Base-by-base conservation (phyloP, 805 yeast species). In the Barnettozyma sucrosica region DNA sequence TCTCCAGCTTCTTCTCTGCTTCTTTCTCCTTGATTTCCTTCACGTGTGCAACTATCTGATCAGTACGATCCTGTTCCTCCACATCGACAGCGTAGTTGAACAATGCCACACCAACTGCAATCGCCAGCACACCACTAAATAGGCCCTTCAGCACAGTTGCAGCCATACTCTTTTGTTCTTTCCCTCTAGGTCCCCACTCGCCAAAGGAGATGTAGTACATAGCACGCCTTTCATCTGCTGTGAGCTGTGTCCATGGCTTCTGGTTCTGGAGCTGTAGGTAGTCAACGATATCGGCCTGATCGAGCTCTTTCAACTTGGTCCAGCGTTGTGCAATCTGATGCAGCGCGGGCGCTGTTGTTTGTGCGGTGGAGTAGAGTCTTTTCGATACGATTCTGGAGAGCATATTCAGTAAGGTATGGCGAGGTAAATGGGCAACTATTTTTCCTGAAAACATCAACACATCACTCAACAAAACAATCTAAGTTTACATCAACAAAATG, bases 171-270 rank as follows among this genome's bases (percentile, higher is more conserved):
- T 38, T 45, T 24, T 33, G 28, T 14, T 45, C 49, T 3, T 40
- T 49, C 3, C 57, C 36, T 20, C 72, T 53, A 10, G 71, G 70
- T 1, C 74, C 74, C 66, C 68, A 67, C 11, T 56, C 53, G 1
- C 75, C 75, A 43, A 54, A 70, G 9, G 66, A 63, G 14, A 70
- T 56, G 52, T 58, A 66, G 49, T 69, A 69, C 6, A 64, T 51
- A 1, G 66, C 65, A 39, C 48, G 52, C 41, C 57, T 53, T 42
- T 70, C 74, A 1, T 51, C 49, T 1, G 10, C 19, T 2, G 65
- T 46, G 52, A 70, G 51, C 0, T 43, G 40, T 3, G 49, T 53
- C 75, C 75, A 70, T 36, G 58, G 51, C 18, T 54, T 62, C 21
- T 60, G 57, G 58, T 65, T 61, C 41, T 59, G 62, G 55, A 63